Conservation (phyloP, 1,284 basidiomycete genomes). For the Bjerkandera adusta region DNA sequence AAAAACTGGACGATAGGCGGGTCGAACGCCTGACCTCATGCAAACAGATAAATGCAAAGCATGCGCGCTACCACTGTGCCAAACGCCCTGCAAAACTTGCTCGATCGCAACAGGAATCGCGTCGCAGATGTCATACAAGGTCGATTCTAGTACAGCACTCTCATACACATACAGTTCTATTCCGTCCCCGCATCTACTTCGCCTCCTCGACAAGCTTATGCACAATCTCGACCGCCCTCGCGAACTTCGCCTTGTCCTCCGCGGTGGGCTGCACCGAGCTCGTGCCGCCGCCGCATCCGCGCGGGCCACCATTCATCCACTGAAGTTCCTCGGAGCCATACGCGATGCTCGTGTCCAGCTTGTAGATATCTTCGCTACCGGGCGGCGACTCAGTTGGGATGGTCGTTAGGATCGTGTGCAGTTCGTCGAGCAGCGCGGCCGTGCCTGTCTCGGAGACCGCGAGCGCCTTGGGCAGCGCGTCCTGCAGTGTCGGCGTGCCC, state of each 20-base stretch:
- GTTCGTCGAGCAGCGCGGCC: constrained; percentile 47
- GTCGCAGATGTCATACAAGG: too few relatives aligned
- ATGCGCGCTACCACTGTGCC: constrained; percentile 8
- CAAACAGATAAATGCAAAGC: constrained; percentile 2
- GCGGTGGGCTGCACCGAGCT: constrained; percentile 50
- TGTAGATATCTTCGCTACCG: constrained; percentile 69
- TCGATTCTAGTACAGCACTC: too few relatives aligned
- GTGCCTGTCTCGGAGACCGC: constrained; percentile 33
- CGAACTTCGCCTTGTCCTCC: constrained; percentile 63
- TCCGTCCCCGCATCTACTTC: too few relatives aligned
- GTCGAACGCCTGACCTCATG: constrained; percentile 2
- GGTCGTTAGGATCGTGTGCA: constrained; percentile 54
- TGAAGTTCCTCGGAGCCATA: constrained; percentile 55
- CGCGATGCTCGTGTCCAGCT: constrained; percentile 61
- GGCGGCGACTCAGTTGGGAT: constrained; percentile 58
- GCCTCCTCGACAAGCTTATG: constrained; percentile 40
- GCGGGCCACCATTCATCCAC: constrained; percentile 63
- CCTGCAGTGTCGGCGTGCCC: constrained; percentile 45
- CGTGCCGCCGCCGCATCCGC: constrained; percentile 52
- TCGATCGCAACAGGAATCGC: too few relatives aligned
- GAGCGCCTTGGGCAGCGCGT: constrained; percentile 44
- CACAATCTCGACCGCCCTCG: constrained; percentile 65
- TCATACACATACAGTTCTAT: too few relatives aligned
- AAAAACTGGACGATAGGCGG: constrained; percentile 2
- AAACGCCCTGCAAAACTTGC: too few relatives aligned